Evolutionary conservation across 2,329 filamentous ascomycete species (phyloP), one percentile per base, ranked within the genome.

Genomic region (Dothistroma septosporum): DNA sequence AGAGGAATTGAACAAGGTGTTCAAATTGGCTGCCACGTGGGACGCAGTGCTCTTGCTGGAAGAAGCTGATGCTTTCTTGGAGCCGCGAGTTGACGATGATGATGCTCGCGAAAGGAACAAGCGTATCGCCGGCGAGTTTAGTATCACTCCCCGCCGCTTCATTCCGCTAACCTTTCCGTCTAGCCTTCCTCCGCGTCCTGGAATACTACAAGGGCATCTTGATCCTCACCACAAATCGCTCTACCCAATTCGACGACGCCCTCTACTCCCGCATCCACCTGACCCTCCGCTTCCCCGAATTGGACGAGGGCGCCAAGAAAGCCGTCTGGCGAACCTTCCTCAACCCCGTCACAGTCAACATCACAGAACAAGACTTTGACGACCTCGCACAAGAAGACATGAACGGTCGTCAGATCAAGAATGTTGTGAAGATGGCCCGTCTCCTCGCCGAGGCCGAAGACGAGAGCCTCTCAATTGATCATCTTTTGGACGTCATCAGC

Each of bases 321-420:
- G 82, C 85, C 61, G 89, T 96, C 46, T 96, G 93, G 85, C 87
- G 87, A 75, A 87, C 92, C 76, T 95, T 96, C 74, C 50, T 53
- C 31, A 35, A 32, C 5, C 31, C 24, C 24, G 31, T 32, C 14
- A n/a, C 24, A 4, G 50, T 35, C 31, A 5, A 32, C 31, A 53
- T 53, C 31, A 53, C 50, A 6, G 50, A 53, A 5, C 24, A 32
- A n/a, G 50, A 53, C 31, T 32, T 53, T 14, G n/a, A 35, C 3
- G 7, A 35, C 16, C 31, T 53, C 24, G 50, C 50, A 7, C 24
- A 35, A 12, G 50, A 53, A 21, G 31, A 35, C 11, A 53, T 53
- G 50, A 53, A 53, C n/a, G 50, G 50, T 5, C 11, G 50, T 4
- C 24, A 53, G 19, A 53, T 53, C 28, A 53, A 53, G 50, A 53